Conservation (phyloP, 345 rosid genomes). For the Cardiospermum halicacabum region DNA sequence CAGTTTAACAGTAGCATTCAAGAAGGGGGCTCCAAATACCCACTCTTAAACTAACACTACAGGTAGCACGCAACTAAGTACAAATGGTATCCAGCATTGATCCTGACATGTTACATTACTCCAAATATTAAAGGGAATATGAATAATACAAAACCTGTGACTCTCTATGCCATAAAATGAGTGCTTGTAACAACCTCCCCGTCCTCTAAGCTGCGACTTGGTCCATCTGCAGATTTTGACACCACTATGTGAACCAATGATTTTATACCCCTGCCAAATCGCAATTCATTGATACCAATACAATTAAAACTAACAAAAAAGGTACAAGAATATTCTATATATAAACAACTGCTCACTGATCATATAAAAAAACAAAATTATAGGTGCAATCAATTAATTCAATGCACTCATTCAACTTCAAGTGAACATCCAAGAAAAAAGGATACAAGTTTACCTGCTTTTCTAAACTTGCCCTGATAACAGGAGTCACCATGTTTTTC, state of each 20-base stretch:
- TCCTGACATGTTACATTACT: neutral
- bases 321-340: neutral
- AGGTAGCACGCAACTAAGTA: neutral
- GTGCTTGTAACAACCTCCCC: constrained; percentile 99
- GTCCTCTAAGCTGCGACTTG: constrained; percentile 96
- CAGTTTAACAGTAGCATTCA: no score
- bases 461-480: constrained; percentile 86
- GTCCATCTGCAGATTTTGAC: constrained; percentile 99
- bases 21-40: neutral
- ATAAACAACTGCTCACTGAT: neutral
- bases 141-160: constrained; percentile 26
- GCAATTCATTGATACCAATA: constrained; percentile 2
- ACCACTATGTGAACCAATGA: constrained; percentile 96
- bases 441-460: constrained; percentile 55
- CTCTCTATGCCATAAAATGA: constrained; percentile 98
- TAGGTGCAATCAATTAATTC: no score
- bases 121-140: no score
- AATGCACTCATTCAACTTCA: neutral
- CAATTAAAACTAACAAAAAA: neutral
- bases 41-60: neutral
- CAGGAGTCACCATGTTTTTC: constrained; percentile 93
- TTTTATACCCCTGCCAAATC: constrained; percentile 80
- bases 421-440: neutral
- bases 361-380: neutral
- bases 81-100: neutral